Evolutionary conservation across 441 rosid genomes (phyloP), one percentile per base, ranked within the genome.

Genomic region (Brassica balearica): DNA sequence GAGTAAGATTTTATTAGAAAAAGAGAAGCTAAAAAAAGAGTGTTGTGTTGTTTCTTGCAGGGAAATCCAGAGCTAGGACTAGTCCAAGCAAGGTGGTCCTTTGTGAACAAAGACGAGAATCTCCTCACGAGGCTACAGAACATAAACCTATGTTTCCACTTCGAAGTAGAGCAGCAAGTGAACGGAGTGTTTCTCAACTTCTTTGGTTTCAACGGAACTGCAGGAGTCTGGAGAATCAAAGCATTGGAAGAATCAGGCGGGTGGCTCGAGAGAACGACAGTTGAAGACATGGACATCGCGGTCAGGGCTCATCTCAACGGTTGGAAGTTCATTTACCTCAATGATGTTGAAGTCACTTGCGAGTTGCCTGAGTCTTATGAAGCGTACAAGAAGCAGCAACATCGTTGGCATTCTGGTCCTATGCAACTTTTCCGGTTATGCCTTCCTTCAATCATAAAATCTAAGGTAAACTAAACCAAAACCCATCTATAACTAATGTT

Each of bases 371-470:
- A 92, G 77, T 94, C 91, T 65, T 92, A 94, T 78, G 98, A 92
- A 85, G 95, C 98, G 73, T 94, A 94, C 73, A 94, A 90, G 86
- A 94, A 94, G 68, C 97, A 93, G 46, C 99, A 95, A 72, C 97
- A 94, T 73, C 90, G 98, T 2, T 94, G 98, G 98, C 98, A 94
- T 69, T 94, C 98, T 0, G 98, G 98, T 74, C 98, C 98, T 0
- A 94, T 94, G 98, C 98, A 94, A 78, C 90, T 94, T 5, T 92
- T 94, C 75, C 90, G 98, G 11, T 55, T 94, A 59, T 94, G 98
- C 65, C 94, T 94, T 60, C 95, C 97, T 36, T 87, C 91, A 17
- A 88, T 94, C 41, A 22, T 92, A 7, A 82, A 86, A 75, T 87
- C 98, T 73, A 92, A 92, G 98, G 98, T 94, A 60, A 4, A 19